Evolutionary conservation across 31 red algal species (phyloP).

Genomic region (Asparagopsis taxiformis): DNA sequence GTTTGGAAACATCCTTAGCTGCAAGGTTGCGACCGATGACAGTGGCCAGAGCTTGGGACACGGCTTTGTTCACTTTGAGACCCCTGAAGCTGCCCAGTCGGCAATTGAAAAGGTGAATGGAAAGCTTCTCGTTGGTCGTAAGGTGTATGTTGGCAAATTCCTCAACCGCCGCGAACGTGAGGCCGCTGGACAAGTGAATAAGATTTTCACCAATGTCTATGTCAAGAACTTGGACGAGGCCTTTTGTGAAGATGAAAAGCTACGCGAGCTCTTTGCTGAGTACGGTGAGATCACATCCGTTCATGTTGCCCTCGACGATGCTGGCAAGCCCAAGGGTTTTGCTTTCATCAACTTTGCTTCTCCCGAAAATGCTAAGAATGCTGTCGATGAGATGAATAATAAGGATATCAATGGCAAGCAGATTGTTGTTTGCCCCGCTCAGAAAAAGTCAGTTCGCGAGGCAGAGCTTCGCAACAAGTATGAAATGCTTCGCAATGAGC

Average conservation of each 20-base stretch:
- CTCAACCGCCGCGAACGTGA: constrained; percentile 88
- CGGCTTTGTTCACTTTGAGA: constrained; percentile 99
- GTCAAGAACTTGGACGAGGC: constrained; percentile 94
- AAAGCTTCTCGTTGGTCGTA: constrained; percentile 82
- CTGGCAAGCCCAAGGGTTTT: constrained; percentile 75
- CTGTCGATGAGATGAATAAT: constrained; percentile 85
- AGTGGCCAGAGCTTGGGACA: constrained; percentile 82
- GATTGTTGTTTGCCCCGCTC: constrained; percentile 85
- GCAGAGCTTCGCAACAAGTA: constrained; percentile 83
- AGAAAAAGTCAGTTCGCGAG: constrained; percentile 98
- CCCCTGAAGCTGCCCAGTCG: constrained; percentile 75
- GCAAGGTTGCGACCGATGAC: constrained; percentile 96
- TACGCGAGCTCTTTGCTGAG: constrained; percentile 81
- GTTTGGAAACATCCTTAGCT: constrained; percentile 97
- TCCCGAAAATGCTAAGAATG: constrained; percentile 79
- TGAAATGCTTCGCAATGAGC: constrained; percentile 75
- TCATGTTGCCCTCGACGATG: constrained; percentile 51
- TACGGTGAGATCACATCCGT: constrained; percentile 92
- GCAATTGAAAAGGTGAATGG: constrained; percentile 93
- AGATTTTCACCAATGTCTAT: constrained; percentile 96
- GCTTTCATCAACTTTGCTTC: constrained; percentile 96
- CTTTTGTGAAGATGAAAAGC: constrained; percentile 69
- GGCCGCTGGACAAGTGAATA: constrained; percentile 74
- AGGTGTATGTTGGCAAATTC: constrained; percentile 94
- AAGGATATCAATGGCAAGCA: constrained; percentile 71